Conservation (phyloP, 1,284 basidiomycete genomes). For the Albatrellus sp. region DNA sequence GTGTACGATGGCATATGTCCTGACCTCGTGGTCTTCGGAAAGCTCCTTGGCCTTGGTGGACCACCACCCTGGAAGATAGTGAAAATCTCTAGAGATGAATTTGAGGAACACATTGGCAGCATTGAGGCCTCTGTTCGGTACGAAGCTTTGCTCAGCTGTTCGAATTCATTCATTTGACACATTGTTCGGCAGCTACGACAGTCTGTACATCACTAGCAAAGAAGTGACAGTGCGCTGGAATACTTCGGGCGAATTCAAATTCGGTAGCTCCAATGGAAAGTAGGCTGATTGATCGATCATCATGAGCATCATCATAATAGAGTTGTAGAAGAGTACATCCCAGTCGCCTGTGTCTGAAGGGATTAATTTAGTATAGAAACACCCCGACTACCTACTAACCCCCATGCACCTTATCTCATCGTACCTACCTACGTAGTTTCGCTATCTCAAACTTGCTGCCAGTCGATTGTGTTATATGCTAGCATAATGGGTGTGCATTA, state of each 20-base stretch:
- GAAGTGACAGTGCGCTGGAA: conserved; percentile 39
- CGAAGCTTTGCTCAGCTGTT: not conserved
- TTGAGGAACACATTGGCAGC: conserved; percentile 25
- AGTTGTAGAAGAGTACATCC: too few species aligned
- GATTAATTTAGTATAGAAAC: too few species aligned
- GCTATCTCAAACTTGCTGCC: too few species aligned
- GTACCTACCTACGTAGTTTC: too few species aligned
- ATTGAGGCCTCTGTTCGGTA: conserved; percentile 17
- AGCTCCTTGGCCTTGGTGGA: conserved; percentile 28
- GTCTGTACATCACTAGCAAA: conserved; percentile 27
- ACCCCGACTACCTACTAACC: too few species aligned
- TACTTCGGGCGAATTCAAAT: conserved; percentile 36
- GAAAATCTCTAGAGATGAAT: conserved; percentile 35
- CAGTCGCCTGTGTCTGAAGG: too few species aligned
- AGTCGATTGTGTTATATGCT: too few species aligned
- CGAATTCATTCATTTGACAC: not conserved
- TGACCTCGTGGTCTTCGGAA: conserved; percentile 39
- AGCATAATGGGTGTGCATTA: too few species aligned
- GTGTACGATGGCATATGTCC: conserved; percentile 41
- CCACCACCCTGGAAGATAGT: conserved; percentile 41
- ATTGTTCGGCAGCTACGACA: conserved; percentile 22
- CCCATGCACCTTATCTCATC: too few species aligned
- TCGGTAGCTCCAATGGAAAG: conserved; percentile 31
- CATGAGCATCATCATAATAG: too few species aligned
- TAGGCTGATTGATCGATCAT: too few species aligned